A percentile compares a stretch with the other conserved stretches of the same genome.
Evolutionary conservation across 2,329 filamentous ascomycete species (phyloP).

Genomic region (Nigrograna mackinnonii): DNA sequence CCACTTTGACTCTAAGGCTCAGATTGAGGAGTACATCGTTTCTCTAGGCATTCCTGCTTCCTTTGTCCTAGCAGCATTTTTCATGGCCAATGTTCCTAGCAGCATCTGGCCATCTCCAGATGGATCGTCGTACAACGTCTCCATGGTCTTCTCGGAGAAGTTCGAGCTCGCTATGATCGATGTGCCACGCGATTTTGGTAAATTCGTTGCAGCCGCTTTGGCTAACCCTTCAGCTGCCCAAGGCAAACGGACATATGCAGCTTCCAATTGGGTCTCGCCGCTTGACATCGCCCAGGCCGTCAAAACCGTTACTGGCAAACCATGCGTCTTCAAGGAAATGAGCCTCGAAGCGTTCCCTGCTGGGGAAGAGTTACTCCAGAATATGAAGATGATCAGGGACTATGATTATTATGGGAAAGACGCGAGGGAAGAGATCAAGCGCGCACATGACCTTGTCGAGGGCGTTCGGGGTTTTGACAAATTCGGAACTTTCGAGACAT

Average conservation of each 20-base stretch:
- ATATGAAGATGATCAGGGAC: conserved; percentile 1
- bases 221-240: conserved; percentile 8
- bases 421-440: not conserved
- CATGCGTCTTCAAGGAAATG: not conserved
- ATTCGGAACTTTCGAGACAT: not conserved
- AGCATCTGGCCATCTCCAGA: conserved; percentile 7
- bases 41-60: conserved; percentile 12
- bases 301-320: not conserved
- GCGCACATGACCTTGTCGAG: not conserved
- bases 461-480: not conserved
- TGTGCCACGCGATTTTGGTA: conserved; percentile 16
- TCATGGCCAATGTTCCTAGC: conserved; percentile 21
- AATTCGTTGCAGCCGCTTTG: conserved; percentile 16
- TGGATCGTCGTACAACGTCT: conserved; percentile 4
- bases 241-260: conserved; percentile 8
- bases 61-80: conserved; percentile 23
- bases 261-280: conserved; percentile 11
- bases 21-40: conserved; percentile 34
- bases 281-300: conserved; percentile 11
- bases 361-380: not conserved
- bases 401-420: conserved; percentile 3
- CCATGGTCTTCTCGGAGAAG: conserved; percentile 8
- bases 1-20: conserved; percentile 44
- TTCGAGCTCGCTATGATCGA: conserved; percentile 18
- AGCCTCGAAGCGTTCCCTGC: not conserved